Evolutionary conservation across 2,329 filamentous ascomycete genomes (phyloP), one percentile per base, ranked within the genome.

Genomic region (Fusarium sp.): DNA sequence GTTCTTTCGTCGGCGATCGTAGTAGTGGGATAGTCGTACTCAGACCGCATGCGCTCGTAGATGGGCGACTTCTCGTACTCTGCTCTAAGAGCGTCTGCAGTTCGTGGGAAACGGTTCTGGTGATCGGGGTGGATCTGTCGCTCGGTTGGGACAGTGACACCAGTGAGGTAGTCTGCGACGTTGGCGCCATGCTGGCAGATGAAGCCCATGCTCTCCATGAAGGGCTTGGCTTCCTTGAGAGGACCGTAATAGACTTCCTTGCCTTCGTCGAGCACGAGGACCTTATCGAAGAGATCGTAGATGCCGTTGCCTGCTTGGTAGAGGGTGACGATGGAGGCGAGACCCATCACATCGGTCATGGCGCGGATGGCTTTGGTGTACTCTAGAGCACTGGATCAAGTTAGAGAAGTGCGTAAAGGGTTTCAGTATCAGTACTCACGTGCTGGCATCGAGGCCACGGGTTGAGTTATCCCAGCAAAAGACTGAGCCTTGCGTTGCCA

Each of bases 231-330:
- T 66, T 90, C 83, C 10, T 84, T 80, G 71, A 85, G 82, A 0
- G 90, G 86, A 1, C 91, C 91, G 70, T 91, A 92, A 81, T 87
- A 93, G 49, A 92, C 85, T 72, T 93, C 79, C 68, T 89, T 88
- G 50, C 91, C 91, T 63, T 89, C 86, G 50, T 93, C 90, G 7
- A 93, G 84, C 13, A 93, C 86, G 1, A 93, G 83, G 0, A 92
- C 90, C 76, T 93, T 93, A 77, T 93, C 90, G 76, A 93, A 93
- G 1, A 90, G 84, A 31, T 91, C 83, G 77, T 92, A 92, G 65
- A 93, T 92, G 29, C 87, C 89, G 61, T 93, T 91, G 10, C 90
- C 89, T 6, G 91, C 91, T 76, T 93, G 91, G 77, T 93, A 93
- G 0, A 92, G 83, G 0, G 90, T 91, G 17, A 91, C 88, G 50